Evolutionary conservation across 305 asterid genomes (phyloP), one percentile per base, ranked within the genome.

Genomic region (Solanum hybrid): DNA sequence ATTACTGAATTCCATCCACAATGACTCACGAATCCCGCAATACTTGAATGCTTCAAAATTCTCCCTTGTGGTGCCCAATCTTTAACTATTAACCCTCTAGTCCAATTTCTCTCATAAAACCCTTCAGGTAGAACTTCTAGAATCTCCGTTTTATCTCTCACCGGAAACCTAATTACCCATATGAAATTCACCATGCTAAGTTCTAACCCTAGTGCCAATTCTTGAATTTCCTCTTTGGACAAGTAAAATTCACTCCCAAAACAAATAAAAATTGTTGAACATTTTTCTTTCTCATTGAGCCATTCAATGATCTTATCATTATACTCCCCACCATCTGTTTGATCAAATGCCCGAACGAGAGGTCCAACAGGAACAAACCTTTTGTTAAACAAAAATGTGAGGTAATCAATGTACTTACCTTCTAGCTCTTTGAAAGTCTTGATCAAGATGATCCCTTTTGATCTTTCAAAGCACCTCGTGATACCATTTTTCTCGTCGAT

Each of bases 1-100:
- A 94, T 89, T 75, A 93, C 93, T 4, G 95, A 93, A 76, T 94
- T 91, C 96, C 96, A 94, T 37, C 96, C 95, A n/a, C 95, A 95
- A 26, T 94, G 94, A 36, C 94, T 95, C 90, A 94, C 5, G 16
- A 95, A 94, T 29, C 93, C 97, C 0, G 96, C 96, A 0, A 93
- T 81, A 51, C 93, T 94, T 1, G 87, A 26, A 73, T 94, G 96
- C 1, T 89, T 79, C 10, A 96, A 73, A 1, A 95, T 94, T 81
- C 69, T 89, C 77, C 90, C 82, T 85, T 91, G 96, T 11, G 95
- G 94, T 3, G 93, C 96, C 96, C 95, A 92, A 3, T 90, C 91
- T 73, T 93, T 93, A 86, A 94, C 51, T 87, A 94, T 89, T 90
- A 91, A 38, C n/a, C 93, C 97, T 85, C 93, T 91, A 10, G 71